Base-by-base conservation (phyloP, 768 basidiomycete genomes). In the Mycena filopes region DNA sequence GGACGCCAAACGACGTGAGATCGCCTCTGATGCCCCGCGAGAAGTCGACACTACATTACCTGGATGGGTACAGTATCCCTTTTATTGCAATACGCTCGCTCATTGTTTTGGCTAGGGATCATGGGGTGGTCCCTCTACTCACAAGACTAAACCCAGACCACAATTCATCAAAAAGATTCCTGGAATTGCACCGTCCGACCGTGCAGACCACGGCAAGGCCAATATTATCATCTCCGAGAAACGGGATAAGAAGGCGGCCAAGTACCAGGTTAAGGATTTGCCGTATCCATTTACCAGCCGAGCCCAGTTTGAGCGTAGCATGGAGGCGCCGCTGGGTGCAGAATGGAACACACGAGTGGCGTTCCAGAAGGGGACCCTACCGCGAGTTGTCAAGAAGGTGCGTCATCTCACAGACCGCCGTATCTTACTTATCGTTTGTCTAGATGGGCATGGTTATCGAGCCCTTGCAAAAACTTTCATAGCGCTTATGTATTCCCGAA, bases 201-300 rank as follows among this genome's bases (percentile, higher is more conserved):
- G 98, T 46, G 90, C 91, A 16, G 98, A 99, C 77, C 90, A 89
- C 72, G 83, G 84, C 65, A 94, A 94, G 73, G 84, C 89, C 13
- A 91, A 98, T 74, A 87, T 99, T 73, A 98, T 99, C 81, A 93
- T 99, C 72, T 95, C 94, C 2, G 97, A 99, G 78, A 94, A 92
- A 78, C 89, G 90, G 63, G 97, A 99, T 80, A 95, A 94, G 80
- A 98, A 98, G 76, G 96, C 94, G 0, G 81, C 88, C 18, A 93
- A 95, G 78, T 98, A 96, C 76, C 83, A 89, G 64, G 89, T 95
- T 58, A 93, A 92, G 77, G 96, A 99, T 75, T 78, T 99, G 47
- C 98, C 98, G 3, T 92, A 92, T 78, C 98, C 97, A 4, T 99
- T 95, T 74, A 98, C 97, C 11, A 93, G 91, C 77, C 89, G 89